These are phyloP conservation scores for Citrus hindsii DNA, from an alignment of 345 rosid species.

Conservation along the genomic window DNA sequence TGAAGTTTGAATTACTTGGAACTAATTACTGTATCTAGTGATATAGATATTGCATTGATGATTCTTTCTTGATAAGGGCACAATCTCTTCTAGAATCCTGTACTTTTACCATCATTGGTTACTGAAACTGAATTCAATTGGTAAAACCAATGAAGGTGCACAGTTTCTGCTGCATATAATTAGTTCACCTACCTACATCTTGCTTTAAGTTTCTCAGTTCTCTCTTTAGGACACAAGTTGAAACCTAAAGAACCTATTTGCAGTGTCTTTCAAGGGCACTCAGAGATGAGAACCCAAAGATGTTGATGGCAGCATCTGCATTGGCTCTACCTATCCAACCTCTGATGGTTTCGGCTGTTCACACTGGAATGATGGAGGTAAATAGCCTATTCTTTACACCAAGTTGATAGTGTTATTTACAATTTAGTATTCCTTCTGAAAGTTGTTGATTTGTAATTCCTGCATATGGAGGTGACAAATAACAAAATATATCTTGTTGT, in stretches of 20 bases:
- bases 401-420: background rate
- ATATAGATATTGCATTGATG: background rate
- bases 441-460: background rate
- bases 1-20: background rate
- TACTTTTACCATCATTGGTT: background rate
- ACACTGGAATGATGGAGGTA: slow-evolving; percentile 98
- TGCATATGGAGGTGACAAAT: background rate
- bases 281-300: slow-evolving; percentile 84
- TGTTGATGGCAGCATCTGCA: slow-evolving; percentile 95
- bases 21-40: background rate
- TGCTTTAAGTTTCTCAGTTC: slow-evolving; percentile 1
- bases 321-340: slow-evolving; percentile 82
- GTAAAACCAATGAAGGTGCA: background rate
- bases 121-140: background rate
- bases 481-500: too few species aligned
- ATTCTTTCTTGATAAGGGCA: background rate
- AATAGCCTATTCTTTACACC: background rate
- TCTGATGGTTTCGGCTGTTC: slow-evolving; percentile 87
- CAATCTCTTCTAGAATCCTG: background rate
- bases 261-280: slow-evolving; percentile 90
- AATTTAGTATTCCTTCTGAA: background rate
- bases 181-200: background rate
- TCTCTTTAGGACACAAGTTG: slow-evolving; percentile 1
- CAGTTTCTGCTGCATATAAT: background rate
- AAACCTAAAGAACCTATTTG: slow-evolving; percentile 3